These are phyloP conservation scores for Sordariomycetes sp. DNA, from an alignment of 2,329 filamentous ascomycete genomes.

Conservation along the genomic window DNA sequence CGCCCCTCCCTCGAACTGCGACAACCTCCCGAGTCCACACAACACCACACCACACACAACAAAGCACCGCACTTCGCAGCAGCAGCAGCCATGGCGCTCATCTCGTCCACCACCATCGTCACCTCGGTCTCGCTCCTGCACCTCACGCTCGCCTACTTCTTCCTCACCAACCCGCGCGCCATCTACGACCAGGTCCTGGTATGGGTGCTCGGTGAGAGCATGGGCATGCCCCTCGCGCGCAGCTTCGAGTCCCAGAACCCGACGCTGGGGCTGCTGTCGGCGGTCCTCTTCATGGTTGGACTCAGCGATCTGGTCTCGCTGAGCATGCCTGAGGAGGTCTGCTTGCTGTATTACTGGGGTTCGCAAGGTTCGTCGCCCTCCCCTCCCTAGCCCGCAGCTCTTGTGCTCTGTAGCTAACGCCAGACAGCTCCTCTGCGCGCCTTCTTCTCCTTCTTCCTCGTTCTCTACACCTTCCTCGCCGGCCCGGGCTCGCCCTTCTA, in stretches of 20 bases:
- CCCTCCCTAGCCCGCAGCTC: conserved; percentile 19
- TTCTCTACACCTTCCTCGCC: conserved; percentile 58
- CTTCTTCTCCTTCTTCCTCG: conserved; percentile 49
- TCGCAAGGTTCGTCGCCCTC: conserved; percentile 51
- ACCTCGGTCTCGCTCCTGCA: conserved; percentile 77
- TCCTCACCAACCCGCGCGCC: conserved; percentile 62
- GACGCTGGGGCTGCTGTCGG: conserved; percentile 64
- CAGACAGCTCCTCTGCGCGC: conserved; percentile 53
- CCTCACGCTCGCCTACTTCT: conserved; percentile 73
- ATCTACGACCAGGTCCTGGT: conserved; percentile 75
- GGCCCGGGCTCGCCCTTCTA: conserved; percentile 40
- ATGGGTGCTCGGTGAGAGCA: conserved; percentile 71
- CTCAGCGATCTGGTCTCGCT: conserved; percentile 57
- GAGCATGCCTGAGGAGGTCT: conserved; percentile 59
- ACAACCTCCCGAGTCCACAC: too few species aligned
- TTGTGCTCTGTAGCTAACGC: background rate
- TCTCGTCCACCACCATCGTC: conserved; percentile 74
- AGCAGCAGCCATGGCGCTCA: conserved; percentile 59
- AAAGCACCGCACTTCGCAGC: too few species aligned
- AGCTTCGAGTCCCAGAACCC: conserved; percentile 61
- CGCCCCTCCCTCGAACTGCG: too few species aligned
- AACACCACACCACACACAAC: too few species aligned
- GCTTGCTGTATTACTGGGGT: conserved; percentile 54
- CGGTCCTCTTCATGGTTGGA: conserved; percentile 53
- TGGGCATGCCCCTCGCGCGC: conserved; percentile 63